phyloP scores from a whole-genome alignment of 2,329 filamentous ascomycete genomes.

The Trichothecium sympodiale region DNA sequence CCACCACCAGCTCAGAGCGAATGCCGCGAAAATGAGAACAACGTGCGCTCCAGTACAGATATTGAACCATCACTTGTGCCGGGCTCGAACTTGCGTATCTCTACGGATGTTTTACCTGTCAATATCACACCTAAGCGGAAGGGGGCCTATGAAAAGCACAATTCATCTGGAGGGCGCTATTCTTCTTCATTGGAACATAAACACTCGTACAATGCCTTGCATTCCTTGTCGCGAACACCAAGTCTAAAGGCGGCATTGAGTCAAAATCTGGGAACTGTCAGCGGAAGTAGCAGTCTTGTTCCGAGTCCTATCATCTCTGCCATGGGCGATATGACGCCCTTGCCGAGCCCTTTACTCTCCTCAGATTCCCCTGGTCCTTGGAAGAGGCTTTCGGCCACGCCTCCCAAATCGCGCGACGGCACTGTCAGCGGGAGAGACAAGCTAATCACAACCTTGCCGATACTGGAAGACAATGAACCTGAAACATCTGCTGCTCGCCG shows the following conservation, averaged over 20 bases:
- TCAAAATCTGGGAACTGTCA: constrained; percentile 38
- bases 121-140: constrained; percentile 1
- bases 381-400: constrained; percentile 24
- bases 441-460: too few relatives aligned
- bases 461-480: too few relatives aligned
- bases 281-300: constrained; percentile 54
- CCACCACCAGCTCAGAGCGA: neutral
- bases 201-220: constrained; percentile 23
- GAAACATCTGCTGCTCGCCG: too few relatives aligned
- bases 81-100: constrained; percentile 18
- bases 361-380: constrained; percentile 57
- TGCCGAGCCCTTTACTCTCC: constrained; percentile 63
- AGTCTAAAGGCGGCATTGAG: constrained; percentile 47
- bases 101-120: constrained; percentile 21
- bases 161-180: constrained; percentile 3
- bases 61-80: too few relatives aligned
- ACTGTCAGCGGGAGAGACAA: constrained; percentile 13
- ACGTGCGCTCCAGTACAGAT: neutral
- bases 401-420: constrained; percentile 14
- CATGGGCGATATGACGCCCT: constrained; percentile 67
- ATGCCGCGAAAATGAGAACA: neutral
- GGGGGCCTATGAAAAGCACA: neutral
- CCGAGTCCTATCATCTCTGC: constrained; percentile 64
- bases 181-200: constrained; percentile 16
- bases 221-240: constrained; percentile 45